phyloP scores from a whole-genome alignment of 768 basidiomycete genomes.

The Brasilioporus rufonigricans region DNA sequence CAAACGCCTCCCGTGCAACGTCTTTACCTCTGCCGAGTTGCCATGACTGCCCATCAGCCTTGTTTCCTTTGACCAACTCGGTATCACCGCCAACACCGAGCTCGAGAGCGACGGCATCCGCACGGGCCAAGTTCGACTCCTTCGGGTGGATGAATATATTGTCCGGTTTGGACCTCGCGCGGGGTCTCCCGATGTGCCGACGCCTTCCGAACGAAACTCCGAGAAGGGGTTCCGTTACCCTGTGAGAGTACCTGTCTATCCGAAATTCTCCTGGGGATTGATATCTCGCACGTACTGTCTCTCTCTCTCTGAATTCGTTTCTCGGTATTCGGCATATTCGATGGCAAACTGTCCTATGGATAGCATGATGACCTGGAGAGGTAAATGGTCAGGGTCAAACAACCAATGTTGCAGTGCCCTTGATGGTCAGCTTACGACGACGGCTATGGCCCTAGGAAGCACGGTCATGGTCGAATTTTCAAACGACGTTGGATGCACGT shows the following conservation, averaged over 20 bases:
- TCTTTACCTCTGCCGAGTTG: slow-evolving; percentile 50
- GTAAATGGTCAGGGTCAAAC: not conserved
- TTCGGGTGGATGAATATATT: slow-evolving; percentile 61
- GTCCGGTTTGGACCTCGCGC: slow-evolving; percentile 55
- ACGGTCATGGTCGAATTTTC: slow-evolving; percentile 6
- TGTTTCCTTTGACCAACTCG: slow-evolving; percentile 43
- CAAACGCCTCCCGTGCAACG: slow-evolving; percentile 46
- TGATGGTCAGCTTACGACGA: slow-evolving; percentile 18
- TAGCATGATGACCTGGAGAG: slow-evolving; percentile 50
- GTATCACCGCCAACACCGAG: slow-evolving; percentile 51
- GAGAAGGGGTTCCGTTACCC: slow-evolving; percentile 27
- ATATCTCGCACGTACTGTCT: slow-evolving; percentile 19
- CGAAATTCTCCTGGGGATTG: not conserved
- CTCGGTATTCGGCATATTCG: slow-evolving; percentile 32
- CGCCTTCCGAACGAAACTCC: slow-evolving; percentile 3
- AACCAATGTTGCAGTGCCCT: not conserved
- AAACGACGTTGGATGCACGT: slow-evolving; percentile 26
- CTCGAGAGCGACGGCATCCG: slow-evolving; percentile 58
- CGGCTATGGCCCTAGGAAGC: slow-evolving; percentile 21
- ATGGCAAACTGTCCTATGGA: slow-evolving; percentile 58
- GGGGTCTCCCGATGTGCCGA: slow-evolving; percentile 29
- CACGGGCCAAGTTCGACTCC: slow-evolving; percentile 63
- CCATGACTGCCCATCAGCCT: slow-evolving; percentile 44
- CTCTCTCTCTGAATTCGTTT: slow-evolving; percentile 14
- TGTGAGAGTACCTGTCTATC: not conserved